These are phyloP conservation scores for Colletotrichum paranaense DNA, from an alignment of 2,329 filamentous ascomycete species.

Conservation along the genomic window DNA sequence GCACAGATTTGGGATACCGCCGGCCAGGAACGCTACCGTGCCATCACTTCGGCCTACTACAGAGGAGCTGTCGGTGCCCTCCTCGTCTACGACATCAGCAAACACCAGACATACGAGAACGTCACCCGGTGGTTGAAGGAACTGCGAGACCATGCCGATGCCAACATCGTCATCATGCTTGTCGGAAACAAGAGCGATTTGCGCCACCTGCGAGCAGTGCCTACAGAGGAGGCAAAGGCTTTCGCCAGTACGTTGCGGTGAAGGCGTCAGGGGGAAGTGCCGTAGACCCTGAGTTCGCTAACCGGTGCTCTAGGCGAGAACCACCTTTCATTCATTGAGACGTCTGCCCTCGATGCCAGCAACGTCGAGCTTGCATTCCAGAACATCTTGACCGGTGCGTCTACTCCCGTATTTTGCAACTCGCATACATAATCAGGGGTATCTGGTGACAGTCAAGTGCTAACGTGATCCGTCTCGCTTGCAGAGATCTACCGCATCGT, in stretches of 20 bases:
- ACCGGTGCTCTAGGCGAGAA: constrained; percentile 78
- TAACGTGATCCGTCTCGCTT: constrained; percentile 18
- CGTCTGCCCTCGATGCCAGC: constrained; percentile 96
- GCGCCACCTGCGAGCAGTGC: constrained; percentile 95
- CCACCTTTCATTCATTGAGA: constrained; percentile 99
- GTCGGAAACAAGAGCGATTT: constrained; percentile 99
- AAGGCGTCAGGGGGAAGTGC: constrained; percentile 17
- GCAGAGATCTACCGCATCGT: constrained; percentile 99
- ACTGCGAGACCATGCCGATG: constrained; percentile 95
- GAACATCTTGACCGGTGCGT: constrained; percentile 96
- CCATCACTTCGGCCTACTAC: constrained; percentile 99
- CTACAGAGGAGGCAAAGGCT: constrained; percentile 96
- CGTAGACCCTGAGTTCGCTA: constrained; percentile 9
- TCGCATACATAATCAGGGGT: constrained; percentile 18
- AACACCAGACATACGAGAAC: constrained; percentile 99
- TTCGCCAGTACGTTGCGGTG: constrained; percentile 81
- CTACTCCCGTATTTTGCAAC: not conserved
- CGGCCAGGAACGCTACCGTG: constrained; percentile 97
- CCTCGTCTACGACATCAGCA: constrained; percentile 99
- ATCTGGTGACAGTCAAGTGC: not conserved
- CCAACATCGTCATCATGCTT: constrained; percentile 99
- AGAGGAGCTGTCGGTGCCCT: constrained; percentile 96
- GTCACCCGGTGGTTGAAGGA: constrained; percentile 99
- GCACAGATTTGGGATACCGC: constrained; percentile 99
- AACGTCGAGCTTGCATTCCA: constrained; percentile 99